Evolutionary conservation across 106 monocot genomes (phyloP), one percentile per base, ranked within the genome.

Genomic region (Posidonia australis): DNA sequence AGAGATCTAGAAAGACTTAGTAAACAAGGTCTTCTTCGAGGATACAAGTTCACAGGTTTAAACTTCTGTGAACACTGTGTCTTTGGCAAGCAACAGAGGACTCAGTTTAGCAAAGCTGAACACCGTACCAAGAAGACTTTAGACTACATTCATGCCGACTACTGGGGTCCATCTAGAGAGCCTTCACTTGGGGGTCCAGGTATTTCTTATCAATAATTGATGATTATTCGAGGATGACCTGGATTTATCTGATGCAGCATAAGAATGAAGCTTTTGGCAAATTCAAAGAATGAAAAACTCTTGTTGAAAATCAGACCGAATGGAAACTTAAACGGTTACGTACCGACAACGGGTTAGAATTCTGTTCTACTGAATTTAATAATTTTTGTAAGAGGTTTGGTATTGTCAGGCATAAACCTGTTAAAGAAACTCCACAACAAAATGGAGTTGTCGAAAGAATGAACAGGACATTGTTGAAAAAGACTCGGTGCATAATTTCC

Each of bases 121-220:
- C 60, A 70, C 13, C 59, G 43, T 45, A 70, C 60, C 13, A 70
- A 60, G 46, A 58, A 27, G 17, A 60, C 26, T 25, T 44, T 59
- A 27, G 58, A 70, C 58, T 61, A 70, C 60, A 59, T 73, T 42
- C 64, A 65, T 65, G 19, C 2, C 10, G 58, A 47, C 46, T n/a
- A 9, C 30, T 73, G 72, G 64, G 72, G 57, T 1, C 45, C 57
- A 28, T 46, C 46, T 21, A 13, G 13, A n/a, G 57, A 31, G 24
- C 5, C 9, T 4, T 57, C 46, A 10, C 18, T 48, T 9, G n/a
- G n/a, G n/a, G n/a, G n/a, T n/a, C n/a, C n/a, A n/a, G n/a, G n/a
- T n/a, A n/a, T n/a, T n/a, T n/a, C n/a, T n/a, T n/a, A n/a, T n/a
- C n/a, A n/a, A n/a, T n/a, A n/a, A n/a, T n/a, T n/a, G n/a, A n/a